A percentile compares a stretch with the other conserved stretches of the same genome.
These are phyloP conservation scores for Phialophora chinensis DNA, from an alignment of 2,329 filamentous ascomycete genomes.

Conservation along the genomic window DNA sequence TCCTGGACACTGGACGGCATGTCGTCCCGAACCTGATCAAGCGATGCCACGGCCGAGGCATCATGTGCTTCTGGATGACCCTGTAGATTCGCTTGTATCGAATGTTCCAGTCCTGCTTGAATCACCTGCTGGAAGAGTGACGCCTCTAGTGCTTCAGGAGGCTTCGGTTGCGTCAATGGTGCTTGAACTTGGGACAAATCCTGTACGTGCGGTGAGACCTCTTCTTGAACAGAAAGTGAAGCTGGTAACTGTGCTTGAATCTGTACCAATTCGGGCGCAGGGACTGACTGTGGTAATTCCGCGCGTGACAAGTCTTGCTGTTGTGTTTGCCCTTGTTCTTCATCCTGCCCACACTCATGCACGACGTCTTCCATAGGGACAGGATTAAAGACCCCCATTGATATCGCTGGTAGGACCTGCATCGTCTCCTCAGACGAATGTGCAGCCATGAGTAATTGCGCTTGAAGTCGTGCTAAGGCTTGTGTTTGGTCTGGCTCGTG, in stretches of 20 bases:
- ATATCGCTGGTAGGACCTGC: not conserved
- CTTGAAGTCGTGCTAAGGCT: not conserved
- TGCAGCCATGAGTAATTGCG: not conserved
- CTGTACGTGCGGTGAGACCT: not conserved
- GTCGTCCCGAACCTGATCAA: not conserved
- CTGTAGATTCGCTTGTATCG: not conserved
- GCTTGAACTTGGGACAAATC: not conserved
- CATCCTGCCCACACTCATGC: not conserved
- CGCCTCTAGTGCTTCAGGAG: not conserved
- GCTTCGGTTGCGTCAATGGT: not conserved
- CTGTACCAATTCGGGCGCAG: not conserved
- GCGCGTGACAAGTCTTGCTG: not conserved
- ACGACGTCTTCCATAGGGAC: not conserved
- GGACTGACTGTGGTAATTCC: not conserved
- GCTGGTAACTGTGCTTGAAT: not conserved
- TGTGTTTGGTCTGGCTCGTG: not conserved
- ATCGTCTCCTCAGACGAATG: not conserved
- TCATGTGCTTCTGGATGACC: not conserved
- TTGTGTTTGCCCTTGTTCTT: not conserved
- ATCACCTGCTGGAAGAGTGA: not conserved
- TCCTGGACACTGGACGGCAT: not conserved
- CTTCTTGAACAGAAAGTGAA: not conserved
- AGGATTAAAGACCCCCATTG: not conserved
- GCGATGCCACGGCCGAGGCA: not conserved
- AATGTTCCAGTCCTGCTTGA: not conserved